Evolutionary conservation across 2,329 filamentous ascomycete genomes (phyloP).

Genomic region (Penicillium sp.): DNA sequence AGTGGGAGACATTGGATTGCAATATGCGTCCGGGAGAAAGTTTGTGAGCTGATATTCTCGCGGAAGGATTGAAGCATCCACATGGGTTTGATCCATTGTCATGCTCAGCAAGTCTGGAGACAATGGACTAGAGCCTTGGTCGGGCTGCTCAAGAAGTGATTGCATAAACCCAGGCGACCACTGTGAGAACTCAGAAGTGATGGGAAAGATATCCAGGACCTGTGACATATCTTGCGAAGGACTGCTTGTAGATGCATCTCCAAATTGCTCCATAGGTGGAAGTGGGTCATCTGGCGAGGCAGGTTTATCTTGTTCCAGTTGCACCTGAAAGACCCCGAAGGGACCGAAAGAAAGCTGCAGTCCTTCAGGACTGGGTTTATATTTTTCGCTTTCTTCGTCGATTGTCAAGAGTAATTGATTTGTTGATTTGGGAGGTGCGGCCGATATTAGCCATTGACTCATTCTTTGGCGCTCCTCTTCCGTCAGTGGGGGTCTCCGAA

Average conservation of each 20-base stretch:
- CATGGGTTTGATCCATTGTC: slow-evolving; percentile 1
- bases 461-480: slow-evolving; percentile 36
- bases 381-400: slow-evolving; percentile 29
- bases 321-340: slow-evolving; percentile 14
- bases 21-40: slow-evolving; percentile 1
- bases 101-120: slow-evolving; percentile 8
- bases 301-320: neutral
- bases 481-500: slow-evolving; percentile 48
- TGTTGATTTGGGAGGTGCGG: slow-evolving; percentile 28
- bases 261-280: neutral
- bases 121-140: neutral
- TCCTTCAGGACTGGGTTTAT: neutral
- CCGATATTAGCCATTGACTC: slow-evolving; percentile 37
- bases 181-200: neutral
- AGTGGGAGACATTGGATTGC: slow-evolving; percentile 5
- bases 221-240: neutral
- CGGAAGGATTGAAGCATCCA: neutral
- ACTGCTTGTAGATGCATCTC: slow-evolving; percentile 1
- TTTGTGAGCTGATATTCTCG: neutral
- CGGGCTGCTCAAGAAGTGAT: slow-evolving; percentile 11
- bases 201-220: neutral
- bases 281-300: neutral
- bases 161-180: slow-evolving; percentile 15
- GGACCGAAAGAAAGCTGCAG: slow-evolving; percentile 12
- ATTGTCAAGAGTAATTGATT: slow-evolving; percentile 21